These are phyloP conservation scores for Zygosaccharomyces bisporus DNA, from an alignment of 805 yeast species.

Conservation along the genomic window DNA sequence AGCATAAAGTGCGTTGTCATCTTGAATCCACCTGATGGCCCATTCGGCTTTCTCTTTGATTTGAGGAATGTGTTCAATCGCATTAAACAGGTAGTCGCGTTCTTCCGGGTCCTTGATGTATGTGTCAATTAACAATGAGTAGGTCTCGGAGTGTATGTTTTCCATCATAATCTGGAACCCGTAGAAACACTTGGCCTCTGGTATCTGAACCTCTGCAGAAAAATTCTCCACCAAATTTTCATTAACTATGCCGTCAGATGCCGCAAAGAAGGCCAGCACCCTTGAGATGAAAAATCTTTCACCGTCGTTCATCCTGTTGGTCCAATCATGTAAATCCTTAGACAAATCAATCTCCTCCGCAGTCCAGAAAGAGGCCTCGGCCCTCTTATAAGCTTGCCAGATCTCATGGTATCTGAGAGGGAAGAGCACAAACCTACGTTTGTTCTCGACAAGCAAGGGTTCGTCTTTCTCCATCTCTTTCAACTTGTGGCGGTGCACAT, in stretches of 20 bases:
- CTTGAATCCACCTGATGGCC: slow-evolving; percentile 97
- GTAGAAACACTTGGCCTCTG: slow-evolving; percentile 98
- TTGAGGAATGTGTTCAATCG: slow-evolving; percentile 94
- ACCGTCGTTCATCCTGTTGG: slow-evolving; percentile 77
- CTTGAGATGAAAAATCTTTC: slow-evolving; percentile 91
- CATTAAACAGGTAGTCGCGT: slow-evolving; percentile 85
- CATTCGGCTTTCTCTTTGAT: slow-evolving; percentile 97
- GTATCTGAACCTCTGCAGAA: slow-evolving; percentile 93
- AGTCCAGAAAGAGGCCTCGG: slow-evolving; percentile 99
- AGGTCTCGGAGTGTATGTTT: slow-evolving; percentile 96
- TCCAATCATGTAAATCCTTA: slow-evolving; percentile 92
- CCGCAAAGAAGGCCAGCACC: slow-evolving; percentile 96
- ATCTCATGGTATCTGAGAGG: slow-evolving; percentile 96
- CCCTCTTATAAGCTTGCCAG: slow-evolving; percentile 98
- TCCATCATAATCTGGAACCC: slow-evolving; percentile 99
- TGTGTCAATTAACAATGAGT: slow-evolving; percentile 89
- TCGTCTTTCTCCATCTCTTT: slow-evolving; percentile 79
- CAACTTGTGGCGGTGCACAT: slow-evolving; percentile 66
- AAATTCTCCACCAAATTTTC: slow-evolving; percentile 97
- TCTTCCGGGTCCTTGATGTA: slow-evolving; percentile 96
- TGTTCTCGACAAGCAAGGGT: slow-evolving; percentile 83
- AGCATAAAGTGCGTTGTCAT: slow-evolving; percentile 81
- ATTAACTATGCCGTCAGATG: slow-evolving; percentile 97
- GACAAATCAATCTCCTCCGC: slow-evolving; percentile 97
- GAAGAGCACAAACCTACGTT: slow-evolving; percentile 84